These are phyloP conservation scores for Cenococcum geophilum DNA, from an alignment of 495 filamentous ascomycete genomes.

Conservation along the genomic window DNA sequence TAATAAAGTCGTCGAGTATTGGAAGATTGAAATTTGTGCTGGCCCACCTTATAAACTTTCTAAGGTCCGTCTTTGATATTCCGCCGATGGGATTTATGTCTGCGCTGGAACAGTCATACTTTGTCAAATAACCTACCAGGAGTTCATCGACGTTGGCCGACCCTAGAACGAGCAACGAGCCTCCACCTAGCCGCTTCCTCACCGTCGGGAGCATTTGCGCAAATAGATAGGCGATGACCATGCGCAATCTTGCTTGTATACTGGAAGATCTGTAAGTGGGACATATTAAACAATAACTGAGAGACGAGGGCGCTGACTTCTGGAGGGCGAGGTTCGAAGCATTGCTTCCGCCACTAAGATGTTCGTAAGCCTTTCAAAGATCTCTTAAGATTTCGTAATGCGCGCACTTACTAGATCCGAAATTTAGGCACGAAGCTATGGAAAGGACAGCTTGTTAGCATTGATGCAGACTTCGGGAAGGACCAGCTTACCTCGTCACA, in stretches of 20 bases:
- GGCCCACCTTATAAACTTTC: constrained; percentile 68
- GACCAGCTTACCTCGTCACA: too few relatives aligned
- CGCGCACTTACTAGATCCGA: too few relatives aligned
- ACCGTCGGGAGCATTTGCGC: constrained; percentile 60
- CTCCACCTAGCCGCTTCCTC: constrained; percentile 48
- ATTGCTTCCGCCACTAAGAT: constrained; percentile 55
- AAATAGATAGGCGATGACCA: constrained; percentile 73
- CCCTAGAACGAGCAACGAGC: constrained; percentile 59
- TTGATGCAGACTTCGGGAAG: too few relatives aligned
- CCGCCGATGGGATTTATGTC: constrained; percentile 42
- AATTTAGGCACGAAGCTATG: too few relatives aligned
- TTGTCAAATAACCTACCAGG: constrained; percentile 71
- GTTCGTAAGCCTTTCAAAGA: too few relatives aligned
- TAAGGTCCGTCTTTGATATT: constrained; percentile 58
- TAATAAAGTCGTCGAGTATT: constrained; percentile 60
- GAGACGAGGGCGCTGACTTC: too few relatives aligned
- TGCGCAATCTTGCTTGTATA: too few relatives aligned
- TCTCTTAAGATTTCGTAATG: too few relatives aligned
- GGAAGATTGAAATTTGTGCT: constrained; percentile 58
- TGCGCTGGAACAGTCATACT: constrained; percentile 56
- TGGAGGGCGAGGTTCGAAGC: constrained; percentile 66
- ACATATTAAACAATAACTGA: too few relatives aligned
- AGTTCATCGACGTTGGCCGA: constrained; percentile 57
- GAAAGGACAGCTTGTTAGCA: too few relatives aligned
- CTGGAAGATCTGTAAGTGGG: too few relatives aligned